A percentile compares a stretch with the other conserved stretches of the same genome.
phyloP scores from a whole-genome alignment of 345 rosid species.

The Physaria fendleri region DNA sequence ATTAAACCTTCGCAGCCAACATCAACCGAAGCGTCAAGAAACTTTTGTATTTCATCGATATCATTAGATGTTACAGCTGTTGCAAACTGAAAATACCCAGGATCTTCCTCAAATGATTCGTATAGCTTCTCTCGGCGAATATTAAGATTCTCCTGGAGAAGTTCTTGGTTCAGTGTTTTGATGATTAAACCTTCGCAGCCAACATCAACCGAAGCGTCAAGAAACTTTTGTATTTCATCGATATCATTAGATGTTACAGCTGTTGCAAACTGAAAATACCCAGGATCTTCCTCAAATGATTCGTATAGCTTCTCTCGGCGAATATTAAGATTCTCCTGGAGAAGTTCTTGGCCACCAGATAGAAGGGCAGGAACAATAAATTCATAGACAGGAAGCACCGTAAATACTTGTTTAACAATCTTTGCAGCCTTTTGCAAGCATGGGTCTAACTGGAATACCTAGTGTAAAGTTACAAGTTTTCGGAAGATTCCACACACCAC shows the following conservation, averaged over 20 bases:
- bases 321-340: conserved; percentile 62
- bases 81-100: conserved; percentile 78
- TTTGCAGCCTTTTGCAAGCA: conserved; percentile 98
- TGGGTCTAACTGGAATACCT: conserved; percentile 93
- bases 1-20: conserved; percentile 28
- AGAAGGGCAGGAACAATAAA: conserved; percentile 79
- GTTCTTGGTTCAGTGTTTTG: conserved; percentile 27
- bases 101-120: conserved; percentile 67
- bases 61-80: conserved; percentile 71
- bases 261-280: conserved; percentile 77
- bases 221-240: conserved; percentile 75
- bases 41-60: conserved; percentile 69
- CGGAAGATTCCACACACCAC: conserved; percentile 80
- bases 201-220: conserved; percentile 68
- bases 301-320: conserved; percentile 72
- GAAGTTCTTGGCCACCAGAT: conserved; percentile 53
- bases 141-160: conserved; percentile 64
- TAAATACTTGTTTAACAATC: conserved; percentile 79
- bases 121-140: conserved; percentile 75
- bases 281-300: conserved; percentile 73
- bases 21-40: conserved; percentile 75
- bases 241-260: conserved; percentile 70
- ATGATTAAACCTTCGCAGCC: conserved; percentile 18
- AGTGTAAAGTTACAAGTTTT: conserved; percentile 56
- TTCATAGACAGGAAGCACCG: conserved; percentile 87